Percentiles rank a stretch among this genome's conserved stretches.
These are phyloP conservation scores for Peronosclerospora sorghi DNA, from an alignment of 352 stramenopile genomes.

Conservation along the genomic window DNA sequence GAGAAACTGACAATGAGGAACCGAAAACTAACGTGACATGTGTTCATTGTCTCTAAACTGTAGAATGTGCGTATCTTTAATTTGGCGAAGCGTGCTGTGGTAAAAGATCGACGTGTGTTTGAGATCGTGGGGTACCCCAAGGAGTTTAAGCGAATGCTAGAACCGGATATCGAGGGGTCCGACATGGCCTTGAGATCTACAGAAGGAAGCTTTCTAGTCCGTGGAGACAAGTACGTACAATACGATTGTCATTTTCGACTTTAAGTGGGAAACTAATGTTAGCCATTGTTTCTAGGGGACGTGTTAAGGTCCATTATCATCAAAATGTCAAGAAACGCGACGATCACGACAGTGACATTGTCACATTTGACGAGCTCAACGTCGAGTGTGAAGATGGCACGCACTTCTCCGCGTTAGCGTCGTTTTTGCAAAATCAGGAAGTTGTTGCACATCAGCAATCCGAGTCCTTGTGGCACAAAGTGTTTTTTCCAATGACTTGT, in stretches of 20 bases:
- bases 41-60: too few relatives aligned
- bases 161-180: slow-evolving; percentile 7
- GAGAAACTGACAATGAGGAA: not conserved
- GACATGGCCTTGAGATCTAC: slow-evolving; percentile 5
- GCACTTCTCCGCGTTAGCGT: slow-evolving; percentile 50
- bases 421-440: slow-evolving; percentile 40
- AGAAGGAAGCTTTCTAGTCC: slow-evolving; percentile 42
- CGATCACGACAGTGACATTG: slow-evolving; percentile 23
- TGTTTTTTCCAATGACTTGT: slow-evolving; percentile 47
- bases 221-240: slow-evolving; percentile 43
- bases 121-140: slow-evolving; percentile 65
- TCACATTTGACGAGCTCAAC: slow-evolving; percentile 40
- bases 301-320: slow-evolving; percentile 38
- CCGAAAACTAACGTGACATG: too few relatives aligned
- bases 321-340: slow-evolving; percentile 16
- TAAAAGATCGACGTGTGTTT: slow-evolving; percentile 67
- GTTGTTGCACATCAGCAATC: slow-evolving; percentile 48
- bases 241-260: too few relatives aligned
- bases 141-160: slow-evolving; percentile 37
- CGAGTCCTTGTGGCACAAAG: slow-evolving; percentile 54
- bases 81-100: slow-evolving; percentile 61
- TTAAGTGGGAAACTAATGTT: too few relatives aligned
- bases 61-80: slow-evolving; percentile 63
- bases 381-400: slow-evolving; percentile 36
- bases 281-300: slow-evolving; percentile 14